Percentiles rank a stretch among this genome's conserved stretches.
Conservation (phyloP, 2,329 filamentous ascomycete genomes). For the Neopestalotiopsis sp. region DNA sequence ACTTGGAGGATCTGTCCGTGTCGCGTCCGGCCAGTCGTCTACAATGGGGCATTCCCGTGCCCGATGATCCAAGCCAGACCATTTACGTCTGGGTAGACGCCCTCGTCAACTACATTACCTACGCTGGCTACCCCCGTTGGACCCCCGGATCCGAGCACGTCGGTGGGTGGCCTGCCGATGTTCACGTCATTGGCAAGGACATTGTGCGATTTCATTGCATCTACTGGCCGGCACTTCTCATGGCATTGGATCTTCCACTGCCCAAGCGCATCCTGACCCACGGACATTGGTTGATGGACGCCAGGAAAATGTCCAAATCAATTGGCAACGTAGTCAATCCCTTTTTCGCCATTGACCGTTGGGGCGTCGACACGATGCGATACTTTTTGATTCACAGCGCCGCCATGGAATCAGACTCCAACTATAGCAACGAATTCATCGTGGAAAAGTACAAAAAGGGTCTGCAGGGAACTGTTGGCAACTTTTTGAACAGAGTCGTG, state of each 20-base stretch:
- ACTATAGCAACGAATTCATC: slow-evolving; percentile 83
- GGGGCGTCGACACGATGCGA: slow-evolving; percentile 84
- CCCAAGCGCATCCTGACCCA: slow-evolving; percentile 85
- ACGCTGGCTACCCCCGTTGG: slow-evolving; percentile 81
- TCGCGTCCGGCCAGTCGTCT: slow-evolving; percentile 81
- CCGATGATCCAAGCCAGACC: slow-evolving; percentile 82
- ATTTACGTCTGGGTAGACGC: slow-evolving; percentile 99
- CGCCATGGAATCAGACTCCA: slow-evolving; percentile 75
- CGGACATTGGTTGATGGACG: slow-evolving; percentile 92
- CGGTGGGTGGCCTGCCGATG: slow-evolving; percentile 85
- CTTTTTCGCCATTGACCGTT: slow-evolving; percentile 87
- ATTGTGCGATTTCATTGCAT: slow-evolving; percentile 96
- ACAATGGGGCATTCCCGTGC: slow-evolving; percentile 88
- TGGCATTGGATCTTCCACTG: slow-evolving; percentile 81
- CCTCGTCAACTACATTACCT: slow-evolving; percentile 90
- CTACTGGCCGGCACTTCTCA: slow-evolving; percentile 96
- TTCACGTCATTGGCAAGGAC: slow-evolving; percentile 95
- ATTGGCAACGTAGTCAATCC: slow-evolving; percentile 95
- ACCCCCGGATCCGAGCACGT: slow-evolving; percentile 64
- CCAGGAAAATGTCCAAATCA: slow-evolving; percentile 95
- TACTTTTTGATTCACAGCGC: slow-evolving; percentile 88
- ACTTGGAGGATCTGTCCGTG: slow-evolving; percentile 86
- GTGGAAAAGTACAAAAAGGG: slow-evolving; percentile 79
- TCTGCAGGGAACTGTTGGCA: slow-evolving; percentile 79
- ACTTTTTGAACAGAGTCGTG: slow-evolving; percentile 74